Evolutionary conservation across 768 basidiomycete genomes (phyloP), one percentile per base, ranked within the genome.

Genomic region (Naganishia randhawae): DNA sequence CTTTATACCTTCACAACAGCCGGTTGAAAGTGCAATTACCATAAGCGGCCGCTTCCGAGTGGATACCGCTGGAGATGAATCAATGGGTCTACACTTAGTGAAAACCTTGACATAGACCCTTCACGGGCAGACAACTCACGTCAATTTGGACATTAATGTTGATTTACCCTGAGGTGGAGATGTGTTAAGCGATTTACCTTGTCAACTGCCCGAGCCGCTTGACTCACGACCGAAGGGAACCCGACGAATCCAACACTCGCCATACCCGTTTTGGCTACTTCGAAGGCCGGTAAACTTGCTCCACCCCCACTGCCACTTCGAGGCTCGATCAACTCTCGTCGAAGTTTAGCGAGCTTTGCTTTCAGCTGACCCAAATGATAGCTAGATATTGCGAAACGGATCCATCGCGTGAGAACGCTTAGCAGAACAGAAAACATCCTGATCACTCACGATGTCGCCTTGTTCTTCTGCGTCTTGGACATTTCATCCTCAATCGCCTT

Each of bases 291-390:
- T 29, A 61, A 61, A 32, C 94, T 95, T 0, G 85, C 87, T 0
- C 90, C 92, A 0, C 94, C 93, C 0, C 94, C 94, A 11, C 91
- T 88, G 37, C 87, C 87, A 22, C 84, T 80, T 4, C 89, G 83
- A 0, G 90, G 87, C 11, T 86, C 84, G 73, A 99, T 92, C 65
- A 99, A 86, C 78, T 99, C 96, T 67, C 96, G 86, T 71, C 92
- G 85, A 52, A 98, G 88, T 80, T 99, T 99, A 57, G 96, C 96
- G 63, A 99, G 87, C 80, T 99, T 99, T 66, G 96, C 95, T 81
- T 97, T 97, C 79, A 97, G 87, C 82, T 94, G 91, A 63, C 94
- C 94, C 69, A 96, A 82, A 83, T 95, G 93, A 81, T 94, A 94
- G 3, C 57, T 61, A 39, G 25, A 27, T 0, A 25, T 2, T 1